A percentile compares a stretch with the other conserved stretches of the same genome.
Evolutionary conservation across 257 asterid genomes (phyloP).

Genomic region (Penstemon barbatus): DNA sequence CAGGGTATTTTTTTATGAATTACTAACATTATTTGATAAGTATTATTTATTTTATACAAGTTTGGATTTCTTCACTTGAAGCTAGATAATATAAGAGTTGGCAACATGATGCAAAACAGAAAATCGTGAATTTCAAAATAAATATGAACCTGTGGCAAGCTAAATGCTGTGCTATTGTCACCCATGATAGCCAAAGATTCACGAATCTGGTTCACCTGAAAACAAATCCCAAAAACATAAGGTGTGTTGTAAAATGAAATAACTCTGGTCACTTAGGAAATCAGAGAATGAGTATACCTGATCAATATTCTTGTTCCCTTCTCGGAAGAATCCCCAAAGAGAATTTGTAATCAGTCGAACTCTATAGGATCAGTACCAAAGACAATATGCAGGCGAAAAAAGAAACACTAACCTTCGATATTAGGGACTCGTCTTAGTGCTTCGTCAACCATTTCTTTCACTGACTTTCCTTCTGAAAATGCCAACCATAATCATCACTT

Average conservation of each 20-base stretch:
- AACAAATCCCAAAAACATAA: slow-evolving; percentile 14
- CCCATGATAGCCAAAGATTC: slow-evolving; percentile 97
- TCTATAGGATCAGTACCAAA: slow-evolving; percentile 19
- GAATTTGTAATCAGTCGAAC: slow-evolving; percentile 25
- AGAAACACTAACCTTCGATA: slow-evolving; percentile 56
- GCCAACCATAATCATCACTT: slow-evolving; percentile 29
- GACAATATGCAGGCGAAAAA: slow-evolving; percentile 21
- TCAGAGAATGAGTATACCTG: slow-evolving; percentile 49
- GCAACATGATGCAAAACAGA: neutral
- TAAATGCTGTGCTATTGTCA: slow-evolving; percentile 89
- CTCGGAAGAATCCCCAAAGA: slow-evolving; percentile 31
- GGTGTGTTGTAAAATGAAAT: slow-evolving; percentile 21
- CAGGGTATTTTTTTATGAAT: too few species aligned
- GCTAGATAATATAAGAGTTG: neutral
- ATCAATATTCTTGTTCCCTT: slow-evolving; percentile 86
- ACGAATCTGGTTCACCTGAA: slow-evolving; percentile 94
- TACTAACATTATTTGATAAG: too few species aligned
- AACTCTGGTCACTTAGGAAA: slow-evolving; percentile 12
- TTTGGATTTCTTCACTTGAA: neutral
- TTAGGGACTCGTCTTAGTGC: slow-evolving; percentile 89
- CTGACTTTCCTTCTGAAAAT: slow-evolving; percentile 88
- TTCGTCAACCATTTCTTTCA: slow-evolving; percentile 88
- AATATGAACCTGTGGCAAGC: slow-evolving; percentile 86
- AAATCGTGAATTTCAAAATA: neutral
- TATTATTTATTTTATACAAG: too few species aligned